Conservation (phyloP, 139 green algal genomes). For the Deuterostichococcus epilithicus region DNA sequence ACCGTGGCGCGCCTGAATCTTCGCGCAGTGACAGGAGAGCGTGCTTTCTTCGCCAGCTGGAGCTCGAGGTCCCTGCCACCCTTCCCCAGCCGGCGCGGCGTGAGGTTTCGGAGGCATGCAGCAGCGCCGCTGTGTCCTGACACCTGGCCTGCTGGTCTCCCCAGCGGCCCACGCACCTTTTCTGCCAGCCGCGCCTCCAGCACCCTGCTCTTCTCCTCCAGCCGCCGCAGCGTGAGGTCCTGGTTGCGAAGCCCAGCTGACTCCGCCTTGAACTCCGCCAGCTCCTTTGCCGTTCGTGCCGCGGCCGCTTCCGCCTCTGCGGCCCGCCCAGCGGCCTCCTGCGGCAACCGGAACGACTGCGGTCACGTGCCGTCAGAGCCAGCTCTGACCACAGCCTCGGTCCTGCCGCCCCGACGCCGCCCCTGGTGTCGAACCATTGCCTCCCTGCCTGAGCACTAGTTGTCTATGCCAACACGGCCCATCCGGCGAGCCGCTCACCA, state of each 20-base stretch:
- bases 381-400: not conserved
- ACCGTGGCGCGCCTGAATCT: too few species aligned
- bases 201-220: constrained; percentile 59
- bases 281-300: constrained; percentile 47
- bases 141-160: not conserved
- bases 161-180: constrained; percentile 17
- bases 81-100: too few species aligned
- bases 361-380: not conserved
- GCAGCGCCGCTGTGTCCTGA: not conserved
- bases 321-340: constrained; percentile 42
- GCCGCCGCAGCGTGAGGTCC: constrained; percentile 72
- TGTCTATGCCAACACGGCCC: not conserved
- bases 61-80: too few species aligned
- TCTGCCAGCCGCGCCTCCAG: constrained; percentile 49
- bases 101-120: not conserved
- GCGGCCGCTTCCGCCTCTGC: constrained; percentile 57
- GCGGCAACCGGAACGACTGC: not conserved
- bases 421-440: not conserved
- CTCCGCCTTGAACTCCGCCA: constrained; percentile 83
- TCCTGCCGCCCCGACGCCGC: not conserved
- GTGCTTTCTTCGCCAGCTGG: too few species aligned
- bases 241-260: constrained; percentile 78
- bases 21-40: too few species aligned
- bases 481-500: constrained; percentile 20
- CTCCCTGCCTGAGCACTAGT: too few species aligned